A percentile compares a stretch with the other conserved stretches of the same genome.
phyloP scores from a whole-genome alignment of 345 rosid genomes.

The Geranium rotundifolium region DNA sequence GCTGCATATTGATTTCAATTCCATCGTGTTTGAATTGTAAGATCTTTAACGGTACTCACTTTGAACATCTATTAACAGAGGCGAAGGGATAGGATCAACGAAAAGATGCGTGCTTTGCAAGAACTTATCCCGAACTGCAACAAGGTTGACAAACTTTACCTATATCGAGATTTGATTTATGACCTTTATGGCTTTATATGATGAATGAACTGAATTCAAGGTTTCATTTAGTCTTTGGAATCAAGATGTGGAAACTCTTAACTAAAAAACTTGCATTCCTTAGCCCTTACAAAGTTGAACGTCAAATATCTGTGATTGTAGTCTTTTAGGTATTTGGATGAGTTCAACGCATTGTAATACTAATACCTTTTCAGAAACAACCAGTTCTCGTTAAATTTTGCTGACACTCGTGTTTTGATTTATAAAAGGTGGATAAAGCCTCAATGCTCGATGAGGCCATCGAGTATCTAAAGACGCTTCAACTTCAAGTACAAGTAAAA shows the following conservation, averaged over 20 bases:
- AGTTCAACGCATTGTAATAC: too few relatives aligned
- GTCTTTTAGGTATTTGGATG: too few relatives aligned
- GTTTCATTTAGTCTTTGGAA: background rate
- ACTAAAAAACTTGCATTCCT: too few relatives aligned
- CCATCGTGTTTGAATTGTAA: conserved; percentile 3
- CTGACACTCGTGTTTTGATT: conserved; percentile 16
- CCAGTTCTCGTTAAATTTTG: background rate
- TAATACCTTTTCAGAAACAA: background rate
- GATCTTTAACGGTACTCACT: conserved; percentile 9
- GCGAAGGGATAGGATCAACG: conserved; percentile 87
- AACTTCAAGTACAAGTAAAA: conserved; percentile 77
- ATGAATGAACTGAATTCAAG: background rate
- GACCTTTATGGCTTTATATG: background rate
- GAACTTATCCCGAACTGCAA: conserved; percentile 93
- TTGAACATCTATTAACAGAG: conserved; percentile 33
- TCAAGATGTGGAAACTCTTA: too few relatives aligned
- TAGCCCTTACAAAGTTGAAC: too few relatives aligned
- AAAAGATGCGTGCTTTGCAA: conserved; percentile 89
- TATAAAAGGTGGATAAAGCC: conserved; percentile 77
- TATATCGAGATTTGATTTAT: background rate
- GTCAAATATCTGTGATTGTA: too few relatives aligned
- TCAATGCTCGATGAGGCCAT: conserved; percentile 97
- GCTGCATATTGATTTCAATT: background rate
- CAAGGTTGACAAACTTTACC: conserved; percentile 32
- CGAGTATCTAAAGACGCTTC: conserved; percentile 78